These are phyloP conservation scores for Citrus inodora DNA, from an alignment of 345 rosid species.

Conservation along the genomic window DNA sequence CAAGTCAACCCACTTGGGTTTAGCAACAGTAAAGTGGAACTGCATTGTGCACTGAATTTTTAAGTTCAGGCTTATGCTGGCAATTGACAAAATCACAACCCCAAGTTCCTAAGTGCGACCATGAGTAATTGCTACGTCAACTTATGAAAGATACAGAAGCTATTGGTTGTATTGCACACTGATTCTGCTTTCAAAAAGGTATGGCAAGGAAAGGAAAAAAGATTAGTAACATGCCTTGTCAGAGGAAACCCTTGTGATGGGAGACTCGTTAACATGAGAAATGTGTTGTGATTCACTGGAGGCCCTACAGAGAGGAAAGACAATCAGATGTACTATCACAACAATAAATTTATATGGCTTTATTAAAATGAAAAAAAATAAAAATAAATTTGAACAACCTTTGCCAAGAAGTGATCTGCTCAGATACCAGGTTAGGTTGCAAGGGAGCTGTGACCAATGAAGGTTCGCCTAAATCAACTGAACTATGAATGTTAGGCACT, in stretches of 20 bases:
- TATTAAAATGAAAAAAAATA: not conserved
- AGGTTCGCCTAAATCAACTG: constrained; percentile 15
- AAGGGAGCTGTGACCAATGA: constrained; percentile 20
- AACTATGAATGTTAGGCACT: constrained; percentile 19
- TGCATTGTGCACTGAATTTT: not conserved
- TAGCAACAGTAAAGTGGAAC: not conserved
- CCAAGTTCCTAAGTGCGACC: not conserved
- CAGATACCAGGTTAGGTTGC: constrained; percentile 16
- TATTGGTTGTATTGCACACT: not conserved
- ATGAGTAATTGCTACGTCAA: not conserved
- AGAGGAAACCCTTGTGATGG: constrained; percentile 56
- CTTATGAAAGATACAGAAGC: not conserved
- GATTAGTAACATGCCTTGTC: constrained; percentile 46
- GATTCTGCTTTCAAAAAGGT: not conserved
- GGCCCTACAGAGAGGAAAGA: constrained; percentile 24
- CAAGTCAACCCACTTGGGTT: not conserved
- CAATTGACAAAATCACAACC: not conserved
- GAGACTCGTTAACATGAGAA: constrained; percentile 28
- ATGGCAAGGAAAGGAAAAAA: not conserved
- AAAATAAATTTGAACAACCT: constrained; percentile 3
- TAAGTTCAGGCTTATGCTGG: not conserved
- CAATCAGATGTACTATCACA: not conserved
- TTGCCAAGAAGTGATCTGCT: constrained; percentile 11
- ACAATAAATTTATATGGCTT: not conserved
- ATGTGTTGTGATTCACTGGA: constrained; percentile 30